Base-by-base conservation (phyloP, 1,139 yeast species). In the Saccharomycopsis phalli region DNA sequence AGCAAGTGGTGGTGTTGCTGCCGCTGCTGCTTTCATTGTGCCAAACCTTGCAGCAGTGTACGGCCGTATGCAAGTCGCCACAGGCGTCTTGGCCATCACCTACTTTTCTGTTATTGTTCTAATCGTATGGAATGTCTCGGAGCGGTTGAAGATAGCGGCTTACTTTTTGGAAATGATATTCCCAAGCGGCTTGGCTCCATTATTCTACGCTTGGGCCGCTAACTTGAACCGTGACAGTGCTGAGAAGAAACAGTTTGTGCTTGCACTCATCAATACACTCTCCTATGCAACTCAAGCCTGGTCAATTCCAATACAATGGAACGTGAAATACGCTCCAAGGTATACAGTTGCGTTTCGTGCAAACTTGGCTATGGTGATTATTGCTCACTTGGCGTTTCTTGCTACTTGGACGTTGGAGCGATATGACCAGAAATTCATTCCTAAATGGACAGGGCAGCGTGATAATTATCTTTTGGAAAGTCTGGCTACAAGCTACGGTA, bases 1-100 rank as follows among this genome's bases (percentile, higher is more conserved):
- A 14, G 57, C 71, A 38, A 64, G 75, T 0, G 73, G 76, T 1
- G 76, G 69, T 2, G 53, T 72, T 14, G 78, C 77, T 37, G 58
- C 73, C 28, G 46, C 69, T 4, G 7, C 33, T 16, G 33, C 33
- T 14, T 30, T 30, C 33, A 14, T 30, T 6, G 21, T 30, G 11
- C 33, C 33, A 14, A 30, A 30, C 13, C 17, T 30, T 5, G 17
- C 21, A 14, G 33, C 22, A 4, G 33, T 30, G 11, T 30, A 30
- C 22, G 33, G 33, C 4, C 11, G 13, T 5, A 5, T 18, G 13
- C 71, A 68, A 60, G 56, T 74, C 35, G 48, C 64, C 14, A 48
- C 67, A 18, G 60, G 65, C 7, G 69, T 79, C 51, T 45, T 58
- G 30, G 26, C 59, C n/a, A 47, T 63, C 52, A 59, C 58, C 40